phyloP scores from a whole-genome alignment of 345 rosid genomes.

The Eucalyptus curtisii region DNA sequence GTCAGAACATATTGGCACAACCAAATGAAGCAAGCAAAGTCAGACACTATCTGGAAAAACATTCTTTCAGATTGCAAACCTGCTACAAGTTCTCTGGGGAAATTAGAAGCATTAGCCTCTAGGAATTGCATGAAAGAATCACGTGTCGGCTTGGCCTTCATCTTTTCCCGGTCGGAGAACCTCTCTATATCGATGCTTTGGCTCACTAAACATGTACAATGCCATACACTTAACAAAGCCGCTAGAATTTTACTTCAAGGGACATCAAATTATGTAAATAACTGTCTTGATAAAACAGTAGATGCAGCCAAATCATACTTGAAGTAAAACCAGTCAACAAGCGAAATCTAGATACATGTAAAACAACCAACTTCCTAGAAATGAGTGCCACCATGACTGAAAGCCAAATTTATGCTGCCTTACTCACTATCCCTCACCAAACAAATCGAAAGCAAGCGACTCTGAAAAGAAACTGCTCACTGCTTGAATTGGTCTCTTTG shows the following conservation, averaged over 20 bases:
- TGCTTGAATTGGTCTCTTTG: conserved; percentile 16
- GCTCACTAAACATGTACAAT: neutral
- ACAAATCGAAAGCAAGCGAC: neutral
- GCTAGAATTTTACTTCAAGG: neutral
- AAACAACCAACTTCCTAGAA: neutral
- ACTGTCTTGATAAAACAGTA: neutral
- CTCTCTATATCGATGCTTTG: conserved; percentile 35
- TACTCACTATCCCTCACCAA: neutral
- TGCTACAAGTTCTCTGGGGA: conserved; percentile 40
- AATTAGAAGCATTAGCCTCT: conserved; percentile 18
- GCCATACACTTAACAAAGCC: neutral
- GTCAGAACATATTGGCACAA: neutral
- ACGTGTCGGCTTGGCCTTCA: conserved; percentile 8
- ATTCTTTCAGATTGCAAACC: conserved; percentile 7
- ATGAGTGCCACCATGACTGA: neutral
- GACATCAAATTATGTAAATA: neutral
- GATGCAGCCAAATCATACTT: neutral
- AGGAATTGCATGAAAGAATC: conserved; percentile 29
- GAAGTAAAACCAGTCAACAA: neutral
- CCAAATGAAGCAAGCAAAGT: neutral
- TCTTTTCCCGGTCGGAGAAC: conserved; percentile 31
- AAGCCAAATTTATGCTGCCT: neutral
- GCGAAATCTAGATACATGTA: neutral
- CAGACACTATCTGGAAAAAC: neutral
- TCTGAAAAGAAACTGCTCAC: conserved; percentile 6